Evolutionary conservation across 345 rosid species (phyloP), one percentile per base, ranked within the genome.

Genomic region (Salix koriyanagi): DNA sequence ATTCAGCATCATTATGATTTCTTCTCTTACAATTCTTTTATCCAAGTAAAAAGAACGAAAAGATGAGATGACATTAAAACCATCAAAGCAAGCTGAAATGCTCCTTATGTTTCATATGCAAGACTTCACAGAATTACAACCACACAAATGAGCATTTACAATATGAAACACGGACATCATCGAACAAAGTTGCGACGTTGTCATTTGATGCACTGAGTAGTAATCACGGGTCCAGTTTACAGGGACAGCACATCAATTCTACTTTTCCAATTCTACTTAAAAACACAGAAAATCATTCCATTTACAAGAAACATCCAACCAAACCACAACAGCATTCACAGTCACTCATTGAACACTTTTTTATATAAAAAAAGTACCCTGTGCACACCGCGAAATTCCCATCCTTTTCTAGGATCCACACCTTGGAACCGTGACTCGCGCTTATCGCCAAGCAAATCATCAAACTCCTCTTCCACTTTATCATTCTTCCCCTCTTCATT

Each of bases 351-450:
- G 14, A 52, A 75, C 19, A 65, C 10, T 21, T 28, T 34, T 34
- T 34, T 34, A 34, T 34, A n/a, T 65, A 58, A 58, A 41, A 19
- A 64, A 48, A 37, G 61, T 90, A 93, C 99, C 97, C 86, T 89
- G 73, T 92, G 98, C 9, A 96, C 99, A 73, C 99, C 99, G 52
- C 98, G 98, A 72, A 81, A 92, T 23, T 85, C 89, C 98, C 98
- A 96, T 65, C 99, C 99, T 80, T 84, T 93, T 78, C 80, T 83
- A 14, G 98, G 99, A 86, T 91, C 91, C 71, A 96, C 99, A 25
- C 95, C 91, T n/a, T 91, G 99, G 73, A 89, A 91, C 67, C 77
- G 80, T 61, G 85, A 78, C 82, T 88, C 97, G 41, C 84, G 86
- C 85, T 83, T 95, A 9, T 79, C 79, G 5, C 81, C 76, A 19